Conservation (phyloP, 2,329 filamentous ascomycete species). For the Fonsecaea pugnacius region DNA sequence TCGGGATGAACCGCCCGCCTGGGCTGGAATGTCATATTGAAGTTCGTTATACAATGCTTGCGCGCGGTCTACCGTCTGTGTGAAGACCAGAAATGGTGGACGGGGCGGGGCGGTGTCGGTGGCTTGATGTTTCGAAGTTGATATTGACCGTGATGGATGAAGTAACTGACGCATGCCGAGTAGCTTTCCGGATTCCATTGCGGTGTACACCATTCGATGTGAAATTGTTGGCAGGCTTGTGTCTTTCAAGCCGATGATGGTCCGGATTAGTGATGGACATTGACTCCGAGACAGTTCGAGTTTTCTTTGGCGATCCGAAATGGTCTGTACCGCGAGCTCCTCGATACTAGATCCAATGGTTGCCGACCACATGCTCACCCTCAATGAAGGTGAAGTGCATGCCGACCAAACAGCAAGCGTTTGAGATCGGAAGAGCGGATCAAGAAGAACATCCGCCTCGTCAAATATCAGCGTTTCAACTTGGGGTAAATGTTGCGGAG, state of each 20-base stretch:
- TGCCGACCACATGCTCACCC: conserved; percentile 87
- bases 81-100: conserved; percentile 92
- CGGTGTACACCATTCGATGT: conserved; percentile 87
- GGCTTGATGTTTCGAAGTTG: conserved; percentile 48
- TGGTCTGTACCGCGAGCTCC: conserved; percentile 70
- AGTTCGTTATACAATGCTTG: conserved; percentile 86
- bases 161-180: conserved; percentile 87
- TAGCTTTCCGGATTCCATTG: conserved; percentile 90
- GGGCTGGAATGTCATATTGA: conserved; percentile 88
- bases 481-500: conserved; percentile 61
- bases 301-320: conserved; percentile 58
- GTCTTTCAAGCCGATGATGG: conserved; percentile 96
- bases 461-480: conserved; percentile 81
- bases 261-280: conserved; percentile 67
- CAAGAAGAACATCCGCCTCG: conserved; percentile 92
- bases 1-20: conserved; percentile 80
- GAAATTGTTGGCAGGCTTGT: conserved; percentile 89
- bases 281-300: conserved; percentile 43
- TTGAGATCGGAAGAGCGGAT: conserved; percentile 86
- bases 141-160: conserved; percentile 63
- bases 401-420: conserved; percentile 82
- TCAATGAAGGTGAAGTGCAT: conserved; percentile 71
- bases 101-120: conserved; percentile 64
- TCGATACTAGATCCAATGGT: conserved; percentile 97
- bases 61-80: conserved; percentile 91